These are phyloP conservation scores for Tulasnella sp. DNA, from an alignment of 768 basidiomycete species.

Conservation along the genomic window DNA sequence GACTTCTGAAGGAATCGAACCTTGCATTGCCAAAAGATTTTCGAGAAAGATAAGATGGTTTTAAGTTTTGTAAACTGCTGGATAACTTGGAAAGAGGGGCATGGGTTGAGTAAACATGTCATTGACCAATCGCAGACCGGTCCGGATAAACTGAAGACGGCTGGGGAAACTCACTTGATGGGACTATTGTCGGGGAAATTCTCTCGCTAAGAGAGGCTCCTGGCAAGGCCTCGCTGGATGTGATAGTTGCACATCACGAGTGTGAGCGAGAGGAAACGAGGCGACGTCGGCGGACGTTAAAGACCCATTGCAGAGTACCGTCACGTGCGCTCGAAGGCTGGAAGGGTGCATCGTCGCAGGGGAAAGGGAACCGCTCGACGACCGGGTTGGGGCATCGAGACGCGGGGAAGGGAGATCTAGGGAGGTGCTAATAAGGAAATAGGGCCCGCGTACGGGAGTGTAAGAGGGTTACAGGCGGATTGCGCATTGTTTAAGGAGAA, in stretches of 20 bases:
- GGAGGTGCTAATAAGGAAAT: neutral
- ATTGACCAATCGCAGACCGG: neutral
- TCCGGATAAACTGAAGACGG: neutral
- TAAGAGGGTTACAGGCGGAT: neutral
- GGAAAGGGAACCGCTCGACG: neutral
- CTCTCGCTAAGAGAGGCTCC: neutral
- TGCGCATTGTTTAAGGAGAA: neutral
- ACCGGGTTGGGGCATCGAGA: neutral
- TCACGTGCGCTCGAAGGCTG: neutral
- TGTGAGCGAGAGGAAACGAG: neutral
- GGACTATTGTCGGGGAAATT: neutral
- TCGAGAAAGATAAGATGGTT: neutral
- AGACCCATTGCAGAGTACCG: neutral
- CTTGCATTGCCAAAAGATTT: neutral
- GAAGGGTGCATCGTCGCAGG: neutral
- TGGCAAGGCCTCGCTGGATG: neutral
- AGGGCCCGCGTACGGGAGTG: neutral
- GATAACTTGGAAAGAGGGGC: neutral
- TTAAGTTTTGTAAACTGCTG: neutral
- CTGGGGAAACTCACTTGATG: neutral
- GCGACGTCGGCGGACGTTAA: neutral
- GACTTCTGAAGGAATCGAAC: neutral
- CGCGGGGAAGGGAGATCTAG: neutral
- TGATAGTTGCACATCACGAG: neutral
- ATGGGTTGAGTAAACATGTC: neutral